Base-by-base conservation (phyloP, 805 yeast species). In the Citeromyces matritensis region DNA sequence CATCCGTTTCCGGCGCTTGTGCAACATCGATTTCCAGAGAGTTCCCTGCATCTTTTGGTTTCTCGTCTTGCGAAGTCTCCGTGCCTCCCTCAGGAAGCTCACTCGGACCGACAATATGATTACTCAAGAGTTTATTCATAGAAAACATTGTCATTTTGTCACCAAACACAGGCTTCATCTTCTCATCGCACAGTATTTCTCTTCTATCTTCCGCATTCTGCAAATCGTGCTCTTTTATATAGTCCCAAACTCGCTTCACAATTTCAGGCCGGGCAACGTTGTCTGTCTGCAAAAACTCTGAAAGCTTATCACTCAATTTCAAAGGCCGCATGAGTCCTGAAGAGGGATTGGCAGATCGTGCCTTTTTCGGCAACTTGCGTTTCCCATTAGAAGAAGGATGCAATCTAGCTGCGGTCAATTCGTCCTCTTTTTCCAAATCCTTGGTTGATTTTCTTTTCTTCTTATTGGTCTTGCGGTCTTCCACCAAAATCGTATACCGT, bases 181-280 rank as follows among this genome's bases (percentile, higher is more conserved):
- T 60, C 1, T 62, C 78, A 42, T 77, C 84, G 43, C 83, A 76
- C 3, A 68, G 11, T 5, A 82, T 73, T 35, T 70, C 72, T 33
- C 88, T 58, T 38, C 65, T 63, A 49, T 82, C 81, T 2, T 56
- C 42, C 1, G 85, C 80, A 38, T 78, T 70, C 46, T 81, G 93
- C 21, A 82, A 50, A 19, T 66, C 49, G 36, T 77, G 46, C 8
- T 48, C 65, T 42, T 73, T 75, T 35, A 83, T 78, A 48, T 83
- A 70, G 9, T 59, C 65, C 93, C 93, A 81, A 4, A 80, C 47
- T 29, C 51, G 51, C 38, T 77, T 77, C 7, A 79, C 85, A 11
- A 78, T 73, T 45, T 76, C 76, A 0, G 88, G 73, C 40, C 94
- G 55, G 3, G 86, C 63, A 27, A 70, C 44, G 33, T 53, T 60